Evolutionary conservation across 805 yeast species (phyloP).

Genomic region (Cyberlindnera xishuangbannaensis): DNA sequence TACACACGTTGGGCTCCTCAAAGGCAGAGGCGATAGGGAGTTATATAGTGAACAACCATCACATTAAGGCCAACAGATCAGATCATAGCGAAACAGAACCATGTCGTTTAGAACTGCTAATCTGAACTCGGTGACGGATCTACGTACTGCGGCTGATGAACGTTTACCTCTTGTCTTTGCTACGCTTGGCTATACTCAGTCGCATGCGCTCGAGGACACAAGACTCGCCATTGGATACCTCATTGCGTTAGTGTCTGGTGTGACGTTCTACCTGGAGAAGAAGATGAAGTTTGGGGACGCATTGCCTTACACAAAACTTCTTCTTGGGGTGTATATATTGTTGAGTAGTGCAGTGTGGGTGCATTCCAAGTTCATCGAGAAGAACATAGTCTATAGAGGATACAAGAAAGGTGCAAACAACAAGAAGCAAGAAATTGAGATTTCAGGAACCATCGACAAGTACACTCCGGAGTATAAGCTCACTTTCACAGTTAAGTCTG

Average conservation of each 20-base stretch:
- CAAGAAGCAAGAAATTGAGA: constrained; percentile 22
- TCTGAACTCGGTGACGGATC: constrained; percentile 26
- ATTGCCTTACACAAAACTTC: constrained; percentile 32
- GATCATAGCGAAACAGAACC: too few species aligned
- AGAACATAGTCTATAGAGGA: constrained; percentile 42
- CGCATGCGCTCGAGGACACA: constrained; percentile 37
- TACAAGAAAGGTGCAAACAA: too few species aligned
- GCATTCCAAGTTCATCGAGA: constrained; percentile 32
- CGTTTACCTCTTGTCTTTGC: constrained; percentile 11
- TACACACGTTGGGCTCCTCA: too few species aligned
- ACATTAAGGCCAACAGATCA: too few species aligned
- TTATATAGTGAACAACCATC: too few species aligned
- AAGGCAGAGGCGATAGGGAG: too few species aligned
- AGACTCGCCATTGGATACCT: constrained; percentile 46
- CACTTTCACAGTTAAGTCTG: constrained; percentile 26
- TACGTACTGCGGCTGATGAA: constrained; percentile 13
- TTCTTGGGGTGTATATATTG: constrained; percentile 35
- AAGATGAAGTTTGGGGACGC: constrained; percentile 39
- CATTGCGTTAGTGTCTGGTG: constrained; percentile 44
- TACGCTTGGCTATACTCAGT: constrained; percentile 36
- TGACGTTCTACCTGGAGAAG: constrained; percentile 45
- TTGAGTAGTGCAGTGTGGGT: constrained; percentile 35
- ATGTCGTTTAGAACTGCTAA: constrained; percentile 36
- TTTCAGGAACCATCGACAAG: constrained; percentile 31
- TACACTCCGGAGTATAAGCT: constrained; percentile 42